Percentiles rank a stretch among this genome's conserved stretches.
Evolutionary conservation across 306 rosid species (phyloP).

Genomic region (Vigna trinervia): DNA sequence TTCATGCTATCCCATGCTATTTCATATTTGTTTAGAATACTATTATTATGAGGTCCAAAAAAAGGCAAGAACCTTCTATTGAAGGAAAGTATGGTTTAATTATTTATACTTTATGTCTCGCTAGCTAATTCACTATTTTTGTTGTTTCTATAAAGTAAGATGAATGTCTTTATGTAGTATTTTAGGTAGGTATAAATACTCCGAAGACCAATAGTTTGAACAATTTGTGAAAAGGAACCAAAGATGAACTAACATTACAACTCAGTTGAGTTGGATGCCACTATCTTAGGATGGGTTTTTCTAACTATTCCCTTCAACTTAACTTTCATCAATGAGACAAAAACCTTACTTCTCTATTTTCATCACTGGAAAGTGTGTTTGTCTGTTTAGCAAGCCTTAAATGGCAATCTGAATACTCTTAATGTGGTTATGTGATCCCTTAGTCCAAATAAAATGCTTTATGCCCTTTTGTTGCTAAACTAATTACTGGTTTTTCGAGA

Average conservation of each 20-base stretch:
- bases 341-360: too few species aligned
- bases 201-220: background rate
- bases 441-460: slow-evolving; percentile 15
- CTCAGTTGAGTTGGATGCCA: background rate
- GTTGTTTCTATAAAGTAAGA: slow-evolving; percentile 11
- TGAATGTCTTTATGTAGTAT: background rate
- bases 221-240: background rate
- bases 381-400: background rate
- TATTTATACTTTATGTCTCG: slow-evolving; percentile 14
- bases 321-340: too few species aligned
- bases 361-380: background rate
- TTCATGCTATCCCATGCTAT: background rate
- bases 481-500: background rate
- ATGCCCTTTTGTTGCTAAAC: slow-evolving; percentile 24
- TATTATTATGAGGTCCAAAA: slow-evolving; percentile 18
- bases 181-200: background rate
- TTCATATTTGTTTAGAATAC: slow-evolving; percentile 2
- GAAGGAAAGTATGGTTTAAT: slow-evolving; percentile 20
- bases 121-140: slow-evolving; percentile 1
- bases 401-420: background rate
- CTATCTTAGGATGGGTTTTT: background rate
- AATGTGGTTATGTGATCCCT: slow-evolving; percentile 4
- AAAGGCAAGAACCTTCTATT: background rate
- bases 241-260: background rate
- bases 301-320: too few species aligned